A percentile compares a stretch with the other conserved stretches of the same genome.
Conservation (phyloP, 148 eudicot genomes). For the Selenicereus undatus region DNA sequence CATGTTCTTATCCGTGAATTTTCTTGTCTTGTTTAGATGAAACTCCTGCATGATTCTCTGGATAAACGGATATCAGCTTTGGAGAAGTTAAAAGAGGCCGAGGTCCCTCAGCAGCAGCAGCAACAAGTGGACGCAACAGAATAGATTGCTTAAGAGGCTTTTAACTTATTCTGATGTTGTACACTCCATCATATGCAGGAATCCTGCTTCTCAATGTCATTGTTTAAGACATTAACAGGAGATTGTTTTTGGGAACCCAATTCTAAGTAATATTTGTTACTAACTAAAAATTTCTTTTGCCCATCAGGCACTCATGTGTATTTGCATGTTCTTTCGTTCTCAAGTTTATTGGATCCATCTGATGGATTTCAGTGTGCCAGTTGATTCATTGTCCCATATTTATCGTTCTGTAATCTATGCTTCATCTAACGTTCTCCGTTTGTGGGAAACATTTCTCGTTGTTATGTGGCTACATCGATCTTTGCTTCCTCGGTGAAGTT, state of each 20-base stretch:
- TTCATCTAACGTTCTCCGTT: no score
- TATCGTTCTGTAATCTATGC: neutral
- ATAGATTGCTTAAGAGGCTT: slow-evolving; percentile 22
- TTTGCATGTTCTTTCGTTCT: neutral
- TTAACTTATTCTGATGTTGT: slow-evolving; percentile 15
- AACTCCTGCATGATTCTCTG: slow-evolving; percentile 54
- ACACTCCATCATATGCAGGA: slow-evolving; percentile 18
- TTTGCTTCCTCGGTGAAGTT: no score
- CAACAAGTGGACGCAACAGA: slow-evolving; percentile 50
- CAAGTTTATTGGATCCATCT: neutral
- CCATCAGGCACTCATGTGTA: slow-evolving; percentile 8
- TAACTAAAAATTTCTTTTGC: neutral
- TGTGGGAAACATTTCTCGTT: no score
- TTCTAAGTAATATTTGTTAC: slow-evolving; percentile 21
- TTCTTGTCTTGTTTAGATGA: slow-evolving; percentile 37
- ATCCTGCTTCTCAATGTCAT: slow-evolving; percentile 8
- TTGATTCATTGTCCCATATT: neutral
- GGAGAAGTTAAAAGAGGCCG: slow-evolving; percentile 58
- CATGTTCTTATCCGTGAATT: neutral
- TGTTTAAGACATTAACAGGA: slow-evolving; percentile 5
- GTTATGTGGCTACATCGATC: no score
- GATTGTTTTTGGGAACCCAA: slow-evolving; percentile 7
- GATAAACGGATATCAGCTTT: slow-evolving; percentile 57
- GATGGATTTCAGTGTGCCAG: neutral
- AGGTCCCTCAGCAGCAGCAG: slow-evolving; percentile 44